These are phyloP conservation scores for Aureobasidium melanogenum DNA, from an alignment of 2,329 filamentous ascomycete genomes.

Conservation along the genomic window DNA sequence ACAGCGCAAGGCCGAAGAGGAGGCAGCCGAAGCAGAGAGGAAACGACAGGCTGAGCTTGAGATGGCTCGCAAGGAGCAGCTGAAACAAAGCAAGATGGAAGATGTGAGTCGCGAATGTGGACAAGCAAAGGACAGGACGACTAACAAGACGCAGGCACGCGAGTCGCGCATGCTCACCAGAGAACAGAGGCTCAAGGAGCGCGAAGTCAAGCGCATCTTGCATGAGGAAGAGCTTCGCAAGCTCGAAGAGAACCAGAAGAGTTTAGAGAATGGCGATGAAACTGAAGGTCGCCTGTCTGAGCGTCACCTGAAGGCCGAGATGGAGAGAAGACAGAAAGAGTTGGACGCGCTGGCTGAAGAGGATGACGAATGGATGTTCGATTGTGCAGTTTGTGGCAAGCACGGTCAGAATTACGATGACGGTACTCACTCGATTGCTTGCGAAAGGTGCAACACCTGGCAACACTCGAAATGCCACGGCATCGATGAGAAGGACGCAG, in stretches of 20 bases:
- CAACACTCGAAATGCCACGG: constrained; percentile 90
- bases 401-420: constrained; percentile 86
- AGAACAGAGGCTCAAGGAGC: constrained; percentile 76
- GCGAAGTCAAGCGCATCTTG: constrained; percentile 71
- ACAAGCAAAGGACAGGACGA: not conserved
- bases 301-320: constrained; percentile 70
- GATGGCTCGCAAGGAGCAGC: constrained; percentile 51
- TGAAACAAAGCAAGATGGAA: constrained; percentile 56
- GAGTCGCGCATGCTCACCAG: constrained; percentile 73
- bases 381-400: constrained; percentile 78
- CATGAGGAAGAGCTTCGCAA: constrained; percentile 77
- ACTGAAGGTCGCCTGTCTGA: constrained; percentile 54
- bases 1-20: constrained; percentile 64
- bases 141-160: constrained; percentile 49
- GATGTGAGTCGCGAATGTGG: constrained; percentile 33
- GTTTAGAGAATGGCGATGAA: constrained; percentile 29
- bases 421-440: constrained; percentile 85
- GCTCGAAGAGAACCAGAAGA: constrained; percentile 67
- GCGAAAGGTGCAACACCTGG: constrained; percentile 91
- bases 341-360: constrained; percentile 60
- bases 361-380: constrained; percentile 87
- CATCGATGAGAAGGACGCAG: constrained; percentile 69
- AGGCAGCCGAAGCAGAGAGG: constrained; percentile 60
- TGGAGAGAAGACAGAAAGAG: constrained; percentile 69
- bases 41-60: constrained; percentile 56